These are phyloP conservation scores for Macroventuria anomochaeta DNA, from an alignment of 2,329 filamentous ascomycete species.

Conservation along the genomic window DNA sequence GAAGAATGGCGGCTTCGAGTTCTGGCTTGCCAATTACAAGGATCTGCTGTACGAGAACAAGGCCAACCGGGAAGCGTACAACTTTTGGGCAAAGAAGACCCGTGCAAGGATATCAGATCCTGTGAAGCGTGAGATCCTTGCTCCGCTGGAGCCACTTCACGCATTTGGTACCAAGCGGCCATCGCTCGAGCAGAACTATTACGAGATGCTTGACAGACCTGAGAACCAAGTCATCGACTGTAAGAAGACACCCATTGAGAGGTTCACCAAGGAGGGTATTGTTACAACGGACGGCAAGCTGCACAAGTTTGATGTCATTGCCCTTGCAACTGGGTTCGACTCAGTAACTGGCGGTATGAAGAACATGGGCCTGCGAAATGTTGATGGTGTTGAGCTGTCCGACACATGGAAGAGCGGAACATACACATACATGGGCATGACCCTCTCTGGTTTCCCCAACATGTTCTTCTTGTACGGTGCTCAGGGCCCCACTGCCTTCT, in stretches of 20 bases:
- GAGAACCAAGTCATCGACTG: conserved; percentile 54
- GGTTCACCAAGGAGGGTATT: conserved; percentile 50
- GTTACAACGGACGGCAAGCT: conserved; percentile 49
- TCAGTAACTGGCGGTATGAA: conserved; percentile 53
- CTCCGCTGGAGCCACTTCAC: conserved; percentile 53
- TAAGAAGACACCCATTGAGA: conserved; percentile 51
- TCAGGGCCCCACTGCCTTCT: conserved; percentile 56
- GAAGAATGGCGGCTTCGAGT: conserved; percentile 50
- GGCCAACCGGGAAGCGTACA: conserved; percentile 54
- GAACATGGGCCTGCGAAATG: conserved; percentile 48
- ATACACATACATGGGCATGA: conserved; percentile 54
- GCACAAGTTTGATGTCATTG: conserved; percentile 54
- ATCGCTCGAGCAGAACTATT: conserved; percentile 56
- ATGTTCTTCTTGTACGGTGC: conserved; percentile 50
- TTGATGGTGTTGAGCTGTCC: conserved; percentile 45
- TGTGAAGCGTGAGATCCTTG: conserved; percentile 55
- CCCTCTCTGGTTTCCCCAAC: conserved; percentile 46
- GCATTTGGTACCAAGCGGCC: conserved; percentile 57
- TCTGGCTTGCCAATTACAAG: conserved; percentile 53
- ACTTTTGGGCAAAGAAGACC: conserved; percentile 56
- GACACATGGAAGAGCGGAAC: conserved; percentile 53
- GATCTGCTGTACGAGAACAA: conserved; percentile 51
- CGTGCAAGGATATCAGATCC: conserved; percentile 52
- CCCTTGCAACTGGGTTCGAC: conserved; percentile 56
- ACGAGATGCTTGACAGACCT: conserved; percentile 53